Base-by-base conservation (phyloP, 2,329 filamentous ascomycete species). In the Penicillium corylophilum region DNA sequence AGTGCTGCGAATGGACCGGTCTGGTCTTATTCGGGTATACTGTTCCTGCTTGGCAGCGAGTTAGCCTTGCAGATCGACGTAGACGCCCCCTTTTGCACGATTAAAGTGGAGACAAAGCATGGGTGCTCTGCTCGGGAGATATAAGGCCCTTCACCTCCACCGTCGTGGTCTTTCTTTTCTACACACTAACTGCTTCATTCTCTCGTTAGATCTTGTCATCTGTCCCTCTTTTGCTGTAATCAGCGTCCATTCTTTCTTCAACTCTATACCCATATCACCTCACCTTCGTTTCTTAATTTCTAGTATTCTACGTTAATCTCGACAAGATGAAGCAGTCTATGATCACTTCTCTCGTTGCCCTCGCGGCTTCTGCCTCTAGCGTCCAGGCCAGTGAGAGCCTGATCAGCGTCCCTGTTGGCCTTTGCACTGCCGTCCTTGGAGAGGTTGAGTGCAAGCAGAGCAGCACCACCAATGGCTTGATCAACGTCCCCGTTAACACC, bases 191-290 rank as follows among this genome's bases (percentile, higher is more conserved):
- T 51, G 54, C 48, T 54, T 60, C 56, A 53, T 56, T 55, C 53
- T 55, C 48, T 64, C 23, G 46, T 51, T 46, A 38, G 46, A 43
- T 45, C 35, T 53, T 50, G 31, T 51, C 40, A 29, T 45, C 51
- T 40, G 57, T 55, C 61, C 53, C 54, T 64, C 63, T 44, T 64
- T 63, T 52, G 62, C 61, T 62, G 58, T 54, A 54, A 44, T 50
- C 56, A 62, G 54, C 63, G 61, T 63, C 62, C 63, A 57, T 56
- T 65, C 60, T 54, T 62, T 64, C 20, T 63, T 18, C 28, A 10
- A 28, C 12, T 15, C 10, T 50, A 26, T 41, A 23, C 39, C 22
- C 13, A 46, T 36, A 26, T 44, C 22, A 48, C 43, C 35, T 18
- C 31, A 29, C 44, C 41, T 42, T 50, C 48, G 52, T 47, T 53